Conservation (phyloP, 352 stramenopile species). For the Pythium scleroteichum region DNA sequence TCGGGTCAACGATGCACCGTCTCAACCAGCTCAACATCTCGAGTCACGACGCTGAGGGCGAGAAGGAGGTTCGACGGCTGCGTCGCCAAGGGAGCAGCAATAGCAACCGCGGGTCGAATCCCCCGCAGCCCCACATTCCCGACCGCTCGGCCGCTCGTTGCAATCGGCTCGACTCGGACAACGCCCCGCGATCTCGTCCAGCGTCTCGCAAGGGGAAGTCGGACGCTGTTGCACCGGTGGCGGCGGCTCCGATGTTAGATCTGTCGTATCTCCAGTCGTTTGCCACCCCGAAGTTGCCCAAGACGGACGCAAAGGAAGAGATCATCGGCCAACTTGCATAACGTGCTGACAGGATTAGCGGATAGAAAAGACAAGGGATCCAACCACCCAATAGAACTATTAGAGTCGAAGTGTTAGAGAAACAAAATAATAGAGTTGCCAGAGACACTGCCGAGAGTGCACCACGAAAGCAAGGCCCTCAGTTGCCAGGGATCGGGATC, state of each 20-base stretch:
- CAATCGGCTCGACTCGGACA: too few relatives aligned
- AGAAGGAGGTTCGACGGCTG: not conserved
- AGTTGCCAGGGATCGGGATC: conserved; percentile 53
- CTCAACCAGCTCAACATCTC: conserved; percentile 16
- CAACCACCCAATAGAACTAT: too few relatives aligned
- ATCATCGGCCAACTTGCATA: too few relatives aligned
- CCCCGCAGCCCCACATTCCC: not conserved
- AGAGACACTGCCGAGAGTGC: too few relatives aligned
- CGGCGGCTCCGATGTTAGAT: conserved; percentile 13
- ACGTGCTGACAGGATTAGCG: too few relatives aligned
- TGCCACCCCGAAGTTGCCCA: conserved; percentile 3
- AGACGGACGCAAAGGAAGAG: too few relatives aligned
- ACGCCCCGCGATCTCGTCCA: not conserved
- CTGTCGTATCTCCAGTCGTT: conserved; percentile 27
- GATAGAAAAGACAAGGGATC: not conserved
- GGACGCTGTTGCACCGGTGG: not conserved
- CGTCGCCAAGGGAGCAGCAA: conserved; percentile 1
- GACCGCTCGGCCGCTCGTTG: not conserved
- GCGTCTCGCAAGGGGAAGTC: not conserved
- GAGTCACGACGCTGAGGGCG: not conserved
- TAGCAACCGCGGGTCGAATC: conserved; percentile 5
- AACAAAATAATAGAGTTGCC: too few relatives aligned
- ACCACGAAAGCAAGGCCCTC: too few relatives aligned
- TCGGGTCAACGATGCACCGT: conserved; percentile 18
- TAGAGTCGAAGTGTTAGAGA: too few relatives aligned